Conservation (phyloP, 768 basidiomycete genomes). For the Trametes cubensis region DNA sequence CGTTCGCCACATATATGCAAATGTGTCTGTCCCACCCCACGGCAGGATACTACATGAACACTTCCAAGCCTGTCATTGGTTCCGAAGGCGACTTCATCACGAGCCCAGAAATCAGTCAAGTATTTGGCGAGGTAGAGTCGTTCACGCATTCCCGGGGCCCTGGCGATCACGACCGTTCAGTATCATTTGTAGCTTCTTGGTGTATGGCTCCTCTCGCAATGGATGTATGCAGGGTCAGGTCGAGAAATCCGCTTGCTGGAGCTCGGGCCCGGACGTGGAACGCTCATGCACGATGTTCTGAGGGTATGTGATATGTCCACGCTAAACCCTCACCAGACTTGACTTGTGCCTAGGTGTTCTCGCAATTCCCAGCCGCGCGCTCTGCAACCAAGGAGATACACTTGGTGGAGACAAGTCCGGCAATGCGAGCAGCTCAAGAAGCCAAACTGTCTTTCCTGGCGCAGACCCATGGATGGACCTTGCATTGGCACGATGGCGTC, state of each 20-base stretch:
- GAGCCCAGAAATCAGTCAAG: conserved; percentile 93
- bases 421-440: conserved; percentile 68
- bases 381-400: conserved; percentile 52
- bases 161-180: conserved; percentile 44
- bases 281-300: conserved; percentile 86
- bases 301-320: conserved; percentile 53
- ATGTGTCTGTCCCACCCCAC: conserved; percentile 88
- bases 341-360: conserved; percentile 47
- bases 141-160: conserved; percentile 6
- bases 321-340: background rate
- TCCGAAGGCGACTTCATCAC: conserved; percentile 91
- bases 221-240: conserved; percentile 55
- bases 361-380: conserved; percentile 45
- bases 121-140: conserved; percentile 87
- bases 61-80: conserved; percentile 78
- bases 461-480: conserved; percentile 36
- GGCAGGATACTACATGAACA: conserved; percentile 90
- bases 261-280: conserved; percentile 92
- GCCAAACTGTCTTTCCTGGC: conserved; percentile 45
- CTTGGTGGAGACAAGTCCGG: conserved; percentile 78
- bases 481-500: conserved; percentile 76
- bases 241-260: conserved; percentile 74
- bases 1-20: conserved; percentile 89
- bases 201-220: conserved; percentile 83
- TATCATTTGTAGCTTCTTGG: conserved; percentile 67